A percentile compares a stretch with the other conserved stretches of the same genome.
These are phyloP conservation scores for Tricholoma hemisulphureum DNA, from an alignment of 768 basidiomycete species.

Conservation along the genomic window DNA sequence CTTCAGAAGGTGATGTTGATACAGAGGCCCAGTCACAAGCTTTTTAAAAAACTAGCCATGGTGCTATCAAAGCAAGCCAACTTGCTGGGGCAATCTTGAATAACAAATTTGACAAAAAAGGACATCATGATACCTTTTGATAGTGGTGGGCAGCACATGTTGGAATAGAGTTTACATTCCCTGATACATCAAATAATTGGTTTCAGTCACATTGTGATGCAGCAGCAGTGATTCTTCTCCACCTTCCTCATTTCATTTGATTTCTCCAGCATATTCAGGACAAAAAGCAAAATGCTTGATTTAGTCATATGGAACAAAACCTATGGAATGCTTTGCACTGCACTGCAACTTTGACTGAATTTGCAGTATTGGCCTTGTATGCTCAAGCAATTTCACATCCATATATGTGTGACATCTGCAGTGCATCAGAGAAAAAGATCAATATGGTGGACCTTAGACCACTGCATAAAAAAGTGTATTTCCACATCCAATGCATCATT, in stretches of 20 bases:
- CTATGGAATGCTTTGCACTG: conserved; percentile 22
- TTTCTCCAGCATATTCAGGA: conserved; percentile 21
- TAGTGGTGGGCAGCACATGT: conserved; percentile 14
- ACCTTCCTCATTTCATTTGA: conserved; percentile 17
- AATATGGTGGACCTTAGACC: too few relatives aligned
- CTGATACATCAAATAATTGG: conserved; percentile 24
- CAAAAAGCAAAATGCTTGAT: conserved; percentile 23
- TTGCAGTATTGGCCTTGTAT: too few relatives aligned
- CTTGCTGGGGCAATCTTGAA: conserved; percentile 28
- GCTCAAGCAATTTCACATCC: conserved; percentile 17
- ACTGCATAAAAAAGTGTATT: too few relatives aligned
- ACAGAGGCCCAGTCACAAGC: conserved; percentile 7
- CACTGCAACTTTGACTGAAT: too few relatives aligned
- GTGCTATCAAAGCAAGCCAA: conserved; percentile 7
- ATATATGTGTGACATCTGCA: conserved; percentile 15
- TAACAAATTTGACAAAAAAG: conserved; percentile 37
- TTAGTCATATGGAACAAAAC: conserved; percentile 28
- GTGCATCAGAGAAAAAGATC: conserved; percentile 5
- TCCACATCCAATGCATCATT: too few relatives aligned
- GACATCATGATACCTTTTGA: conserved; percentile 25
- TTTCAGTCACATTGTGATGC: conserved; percentile 25
- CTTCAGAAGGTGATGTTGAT: neutral
- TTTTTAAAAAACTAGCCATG: conserved; percentile 5
- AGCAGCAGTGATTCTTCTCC: conserved; percentile 19
- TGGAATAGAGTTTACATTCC: conserved; percentile 18